phyloP scores from a whole-genome alignment of 2,329 filamentous ascomycete species.

The Aspergillus tamarii region DNA sequence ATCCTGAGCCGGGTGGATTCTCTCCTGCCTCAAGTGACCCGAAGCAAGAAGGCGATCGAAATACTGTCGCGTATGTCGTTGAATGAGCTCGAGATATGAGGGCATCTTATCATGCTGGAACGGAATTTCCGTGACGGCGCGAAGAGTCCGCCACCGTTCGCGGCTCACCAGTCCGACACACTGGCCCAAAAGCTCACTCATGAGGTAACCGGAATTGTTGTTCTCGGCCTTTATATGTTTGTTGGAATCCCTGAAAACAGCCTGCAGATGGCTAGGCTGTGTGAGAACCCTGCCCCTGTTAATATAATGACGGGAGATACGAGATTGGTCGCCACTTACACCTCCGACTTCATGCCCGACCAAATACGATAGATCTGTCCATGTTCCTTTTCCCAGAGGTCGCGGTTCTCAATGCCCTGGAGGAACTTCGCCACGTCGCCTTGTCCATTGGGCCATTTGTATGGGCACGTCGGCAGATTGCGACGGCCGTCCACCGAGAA shows the following conservation, averaged over 20 bases:
- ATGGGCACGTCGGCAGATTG: slow-evolving; percentile 12
- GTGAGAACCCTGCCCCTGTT: slow-evolving; percentile 39
- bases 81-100: slow-evolving; percentile 5
- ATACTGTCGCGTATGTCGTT: background rate
- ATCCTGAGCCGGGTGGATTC: slow-evolving; percentile 31
- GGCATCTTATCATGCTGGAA: slow-evolving; percentile 1
- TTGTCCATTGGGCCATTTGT: slow-evolving; percentile 42
- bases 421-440: slow-evolving; percentile 46
- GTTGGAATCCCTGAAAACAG: slow-evolving; percentile 49
- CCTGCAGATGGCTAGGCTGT: slow-evolving; percentile 36
- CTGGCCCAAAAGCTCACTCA: slow-evolving; percentile 46
- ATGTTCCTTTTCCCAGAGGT: slow-evolving; percentile 36
- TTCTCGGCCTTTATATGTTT: slow-evolving; percentile 46
- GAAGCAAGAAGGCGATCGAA: no score
- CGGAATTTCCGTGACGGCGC: slow-evolving; percentile 3
- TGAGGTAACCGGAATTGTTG: slow-evolving; percentile 46
- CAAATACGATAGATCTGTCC: slow-evolving; percentile 46
- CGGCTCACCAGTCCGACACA: slow-evolving; percentile 49
- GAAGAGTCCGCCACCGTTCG: slow-evolving; percentile 15
- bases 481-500: slow-evolving; percentile 3
- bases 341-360: slow-evolving; percentile 43
- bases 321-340: slow-evolving; percentile 35
- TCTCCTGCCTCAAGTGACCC: no score
- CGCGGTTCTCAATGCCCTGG: slow-evolving; percentile 35
- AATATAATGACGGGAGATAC: background rate